Base-by-base conservation (phyloP, 768 basidiomycete species). In the Postia placenta region DNA sequence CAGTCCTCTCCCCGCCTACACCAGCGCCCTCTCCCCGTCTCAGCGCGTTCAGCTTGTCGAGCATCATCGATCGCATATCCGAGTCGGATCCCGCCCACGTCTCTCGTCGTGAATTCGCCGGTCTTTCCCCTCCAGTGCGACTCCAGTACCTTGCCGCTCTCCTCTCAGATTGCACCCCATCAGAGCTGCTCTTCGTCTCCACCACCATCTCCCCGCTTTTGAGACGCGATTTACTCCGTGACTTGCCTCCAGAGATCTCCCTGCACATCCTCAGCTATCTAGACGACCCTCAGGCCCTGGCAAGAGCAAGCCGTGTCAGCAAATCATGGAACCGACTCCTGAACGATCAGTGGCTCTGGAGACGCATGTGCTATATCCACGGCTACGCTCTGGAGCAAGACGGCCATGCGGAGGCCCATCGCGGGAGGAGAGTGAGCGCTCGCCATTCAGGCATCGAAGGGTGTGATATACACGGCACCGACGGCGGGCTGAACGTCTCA, bases 311-410 rank as follows among this genome's bases (percentile, higher is more conserved):
- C 35, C 73, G 76, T 27, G 93, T 94, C 24, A 85, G 83, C 56
- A 69, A 71, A 46, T 72, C 74, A 42, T 97, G 94, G 94, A 67
- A 74, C 12, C 67, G 63, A 14, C 74, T 96, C 5, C 73, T 84
- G 5, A 67, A 73, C 39, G 92, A 92, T 58, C 90, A 94, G 55
- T 75, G 71, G 54, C 71, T 89, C 11, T 97, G 93, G 94, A 82
- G 79, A 64, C 58, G 73, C 11, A 79, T 95, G 80, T 92, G 85
- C 59, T 64, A 69, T 11, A 58, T 69, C 15, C 76, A 81, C 60
- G 74, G 74, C 5, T 87, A 81, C 17, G 63, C 60, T 17, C 4
- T 28, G 3, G 17, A 3, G 24, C 11, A 43, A 20, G 19, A 19
- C 22, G n/a, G 19, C 20, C 20, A 5, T 24, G 22, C 4, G 5